These are phyloP conservation scores for Komagataella pastoris DNA, from an alignment of 805 yeast genomes.

Conservation along the genomic window DNA sequence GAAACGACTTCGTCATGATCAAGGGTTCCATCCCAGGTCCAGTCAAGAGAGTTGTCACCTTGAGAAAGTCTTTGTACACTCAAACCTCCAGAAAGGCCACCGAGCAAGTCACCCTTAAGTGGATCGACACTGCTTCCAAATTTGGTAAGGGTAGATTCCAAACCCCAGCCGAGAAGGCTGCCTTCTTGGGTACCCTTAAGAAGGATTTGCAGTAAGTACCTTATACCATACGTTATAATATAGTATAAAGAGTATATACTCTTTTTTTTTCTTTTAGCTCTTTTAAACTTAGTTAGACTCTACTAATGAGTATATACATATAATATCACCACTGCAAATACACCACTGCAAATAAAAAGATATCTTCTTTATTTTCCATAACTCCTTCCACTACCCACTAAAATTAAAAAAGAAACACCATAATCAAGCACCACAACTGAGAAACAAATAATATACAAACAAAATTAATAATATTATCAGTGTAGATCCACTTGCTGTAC, in stretches of 20 bases:
- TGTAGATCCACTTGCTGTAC: background rate
- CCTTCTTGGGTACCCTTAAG: slow-evolving; percentile 99
- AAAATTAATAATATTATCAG: background rate
- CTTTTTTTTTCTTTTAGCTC: slow-evolving; percentile 1
- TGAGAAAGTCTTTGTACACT: slow-evolving; percentile 96
- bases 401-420: slow-evolving; percentile 8
- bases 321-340: slow-evolving; percentile 3
- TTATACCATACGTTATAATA: slow-evolving; percentile 1
- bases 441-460: slow-evolving; percentile 2
- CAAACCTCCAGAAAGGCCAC: slow-evolving; percentile 96
- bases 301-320: slow-evolving; percentile 4
- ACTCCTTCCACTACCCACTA: slow-evolving; percentile 4
- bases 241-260: slow-evolving; percentile 1
- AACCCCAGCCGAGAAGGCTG: slow-evolving; percentile 99
- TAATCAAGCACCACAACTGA: slow-evolving; percentile 5
- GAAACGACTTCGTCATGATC: slow-evolving; percentile 93
- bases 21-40: slow-evolving; percentile 99
- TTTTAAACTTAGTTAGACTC: slow-evolving; percentile 3
- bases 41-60: slow-evolving; percentile 98
- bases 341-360: slow-evolving; percentile 3
- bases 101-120: slow-evolving; percentile 93
- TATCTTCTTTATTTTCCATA: background rate
- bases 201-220: slow-evolving; percentile 56
- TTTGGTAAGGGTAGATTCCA: slow-evolving; percentile 99
- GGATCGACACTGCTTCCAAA: slow-evolving; percentile 99